Base-by-base conservation (phyloP, 2,329 filamentous ascomycete species). In the Aspergillus aculeatinus region DNA sequence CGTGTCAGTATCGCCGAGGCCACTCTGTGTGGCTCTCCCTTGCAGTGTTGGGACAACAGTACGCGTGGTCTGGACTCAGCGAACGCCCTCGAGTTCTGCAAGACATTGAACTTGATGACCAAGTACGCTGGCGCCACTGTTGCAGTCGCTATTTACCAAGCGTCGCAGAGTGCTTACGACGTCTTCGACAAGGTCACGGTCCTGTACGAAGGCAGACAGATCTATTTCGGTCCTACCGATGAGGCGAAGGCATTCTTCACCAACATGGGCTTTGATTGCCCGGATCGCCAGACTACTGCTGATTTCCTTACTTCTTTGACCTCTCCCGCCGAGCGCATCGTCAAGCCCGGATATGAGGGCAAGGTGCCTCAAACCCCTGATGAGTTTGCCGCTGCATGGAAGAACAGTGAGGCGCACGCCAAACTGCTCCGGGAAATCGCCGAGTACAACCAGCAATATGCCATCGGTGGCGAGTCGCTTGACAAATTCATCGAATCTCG, bases 181-280 rank as follows among this genome's bases (percentile, higher is more conserved):
- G 77, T 85, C 25, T 92, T 92, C 65, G 89, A 92, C 73, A 92
- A 91, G 71, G 85, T 66, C 85, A 11, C 72, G 0, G 85, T 92
- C 0, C 78, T 91, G 0, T 90, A 91, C 68, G 86, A 90, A 64
- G 89, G 53, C 21, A 42, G 53, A 29, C 53, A 55, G 10, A 55
- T 55, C 12, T 55, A 55, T n/a, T 55, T 55, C 63, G 90, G 90
- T 0, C 82, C 83, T 0, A 83, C 85, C 0, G 68, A 68, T 3
- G 72, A 79, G 1, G 89, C 89, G 0, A 86, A 83, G 64, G 69
- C 67, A 0, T 91, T 84, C 74, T 91, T 92, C 62, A 85, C 88
- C 67, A 76, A 81, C 2, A 82, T 88, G 70, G 89, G 89, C 16
- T 92, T 85, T 81, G 71, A 81, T 29, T 90, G 88, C 63, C 87